phyloP scores from a whole-genome alignment of 192 early-diverging fungal genomes.

The Umbelopsis isabellina region DNA sequence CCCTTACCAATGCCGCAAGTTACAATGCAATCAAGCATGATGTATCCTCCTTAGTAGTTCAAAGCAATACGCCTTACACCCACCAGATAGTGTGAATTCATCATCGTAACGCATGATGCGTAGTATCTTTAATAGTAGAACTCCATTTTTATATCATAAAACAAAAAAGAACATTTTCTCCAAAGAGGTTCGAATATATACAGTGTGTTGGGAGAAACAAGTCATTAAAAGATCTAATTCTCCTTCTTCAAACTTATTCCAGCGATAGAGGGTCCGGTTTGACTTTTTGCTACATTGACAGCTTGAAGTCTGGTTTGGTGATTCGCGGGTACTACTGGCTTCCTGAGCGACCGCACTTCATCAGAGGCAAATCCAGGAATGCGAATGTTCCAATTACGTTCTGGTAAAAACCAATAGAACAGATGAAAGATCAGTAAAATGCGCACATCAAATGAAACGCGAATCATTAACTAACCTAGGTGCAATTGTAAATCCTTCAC shows the following conservation, averaged over 20 bases:
- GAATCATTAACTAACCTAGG: slow-evolving; percentile 51
- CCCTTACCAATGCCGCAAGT: slow-evolving; percentile 10
- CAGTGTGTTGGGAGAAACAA: background rate
- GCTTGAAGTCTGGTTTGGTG: slow-evolving; percentile 70
- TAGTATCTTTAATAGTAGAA: background rate
- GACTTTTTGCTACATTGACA: slow-evolving; percentile 55
- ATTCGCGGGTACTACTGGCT: slow-evolving; percentile 60
- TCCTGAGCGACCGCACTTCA: slow-evolving; percentile 75
- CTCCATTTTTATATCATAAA: background rate
- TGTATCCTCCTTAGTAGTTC: background rate
- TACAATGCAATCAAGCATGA: background rate
- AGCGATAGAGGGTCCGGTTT: slow-evolving; percentile 15
- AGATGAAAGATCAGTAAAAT: too few species aligned
- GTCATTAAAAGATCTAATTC: background rate
- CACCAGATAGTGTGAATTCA: background rate
- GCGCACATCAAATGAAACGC: too few species aligned
- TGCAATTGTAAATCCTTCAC: slow-evolving; percentile 89
- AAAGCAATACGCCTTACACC: background rate
- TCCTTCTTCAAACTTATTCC: slow-evolving; percentile 12
- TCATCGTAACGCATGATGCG: background rate
- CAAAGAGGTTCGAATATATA: background rate
- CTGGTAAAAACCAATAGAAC: slow-evolving; percentile 44
- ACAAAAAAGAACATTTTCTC: background rate
- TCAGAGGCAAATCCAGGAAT: slow-evolving; percentile 88
- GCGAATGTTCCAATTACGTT: slow-evolving; percentile 89